phyloP scores from a whole-genome alignment of 306 rosid genomes.

The Ormosia emarginata region DNA sequence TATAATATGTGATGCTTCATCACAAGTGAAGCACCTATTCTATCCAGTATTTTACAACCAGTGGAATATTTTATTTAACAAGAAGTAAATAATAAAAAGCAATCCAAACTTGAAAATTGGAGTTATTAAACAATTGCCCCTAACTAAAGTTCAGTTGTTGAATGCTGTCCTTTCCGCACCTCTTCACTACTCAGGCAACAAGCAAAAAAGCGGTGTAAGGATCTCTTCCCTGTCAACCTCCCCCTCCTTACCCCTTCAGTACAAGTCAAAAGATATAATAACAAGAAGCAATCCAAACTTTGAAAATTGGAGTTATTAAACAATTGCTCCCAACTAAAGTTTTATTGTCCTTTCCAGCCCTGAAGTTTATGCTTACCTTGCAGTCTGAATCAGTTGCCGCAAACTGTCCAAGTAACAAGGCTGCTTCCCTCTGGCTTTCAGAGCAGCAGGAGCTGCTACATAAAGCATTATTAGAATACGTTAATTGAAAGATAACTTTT shows the following conservation, averaged over 20 bases:
- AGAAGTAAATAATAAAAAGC: background rate
- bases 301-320: background rate
- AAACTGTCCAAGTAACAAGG: slow-evolving; percentile 95
- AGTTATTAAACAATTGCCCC: slow-evolving; percentile 7
- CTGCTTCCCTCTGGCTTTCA: slow-evolving; percentile 99
- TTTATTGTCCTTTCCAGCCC: background rate
- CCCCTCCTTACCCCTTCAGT: background rate
- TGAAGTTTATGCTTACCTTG: slow-evolving; percentile 51
- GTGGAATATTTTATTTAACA: background rate
- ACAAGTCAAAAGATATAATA: slow-evolving; percentile 11
- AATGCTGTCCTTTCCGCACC: background rate
- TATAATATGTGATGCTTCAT: slow-evolving; percentile 1
- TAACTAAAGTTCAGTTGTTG: background rate
- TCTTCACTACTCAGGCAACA: slow-evolving; percentile 16
- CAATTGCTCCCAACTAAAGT: background rate
- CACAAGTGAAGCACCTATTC: background rate
- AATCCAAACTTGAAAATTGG: background rate
- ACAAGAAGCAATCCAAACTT: background rate
- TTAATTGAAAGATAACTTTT: background rate
- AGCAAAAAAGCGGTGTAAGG: background rate
- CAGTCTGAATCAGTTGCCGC: slow-evolving; percentile 99
- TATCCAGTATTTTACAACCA: slow-evolving; percentile 14
- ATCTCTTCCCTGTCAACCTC: background rate
- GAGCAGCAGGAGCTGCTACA: slow-evolving; percentile 82
- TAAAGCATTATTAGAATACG: slow-evolving; percentile 16